phyloP scores from a whole-genome alignment of 768 basidiomycete species.

The Floccularia luteovirens region DNA sequence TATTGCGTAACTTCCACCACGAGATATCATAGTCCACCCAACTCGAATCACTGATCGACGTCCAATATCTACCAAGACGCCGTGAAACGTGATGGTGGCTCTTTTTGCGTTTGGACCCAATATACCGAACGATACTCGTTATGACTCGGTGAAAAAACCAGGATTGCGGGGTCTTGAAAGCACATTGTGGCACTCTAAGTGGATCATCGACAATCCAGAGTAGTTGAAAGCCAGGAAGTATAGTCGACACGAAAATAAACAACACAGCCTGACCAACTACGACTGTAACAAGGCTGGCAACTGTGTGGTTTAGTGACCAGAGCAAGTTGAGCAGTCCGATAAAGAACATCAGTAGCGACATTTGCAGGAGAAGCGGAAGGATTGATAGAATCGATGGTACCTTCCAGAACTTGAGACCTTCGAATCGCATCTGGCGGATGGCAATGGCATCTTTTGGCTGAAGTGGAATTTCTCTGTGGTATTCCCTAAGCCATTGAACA shows the following conservation, averaged over 20 bases:
- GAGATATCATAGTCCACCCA: neutral
- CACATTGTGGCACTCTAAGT: neutral
- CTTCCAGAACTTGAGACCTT: conserved; percentile 9
- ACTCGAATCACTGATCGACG: neutral
- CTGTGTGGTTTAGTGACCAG: conserved; percentile 4
- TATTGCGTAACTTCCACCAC: neutral
- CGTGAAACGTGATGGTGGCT: neutral
- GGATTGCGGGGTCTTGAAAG: neutral
- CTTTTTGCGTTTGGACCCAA: neutral
- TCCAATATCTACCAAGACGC: neutral
- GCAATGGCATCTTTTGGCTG: conserved; percentile 2
- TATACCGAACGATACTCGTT: neutral
- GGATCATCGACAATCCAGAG: neutral
- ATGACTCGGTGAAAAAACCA: neutral
- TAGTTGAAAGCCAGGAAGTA: neutral
- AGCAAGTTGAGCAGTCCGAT: conserved; percentile 10
- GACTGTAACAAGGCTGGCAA: conserved; percentile 5
- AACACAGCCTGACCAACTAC: conserved; percentile 6
- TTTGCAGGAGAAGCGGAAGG: conserved; percentile 8
- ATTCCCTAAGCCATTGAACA: conserved; percentile 13
- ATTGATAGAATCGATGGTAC: conserved; percentile 9
- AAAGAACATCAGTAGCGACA: conserved; percentile 11
- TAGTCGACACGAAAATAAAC: conserved; percentile 4
- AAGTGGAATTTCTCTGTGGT: conserved; percentile 5
- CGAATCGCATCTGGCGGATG: conserved; percentile 9